phyloP scores from a whole-genome alignment of 495 filamentous ascomycete genomes.

The Penicillium maclennaniae region DNA sequence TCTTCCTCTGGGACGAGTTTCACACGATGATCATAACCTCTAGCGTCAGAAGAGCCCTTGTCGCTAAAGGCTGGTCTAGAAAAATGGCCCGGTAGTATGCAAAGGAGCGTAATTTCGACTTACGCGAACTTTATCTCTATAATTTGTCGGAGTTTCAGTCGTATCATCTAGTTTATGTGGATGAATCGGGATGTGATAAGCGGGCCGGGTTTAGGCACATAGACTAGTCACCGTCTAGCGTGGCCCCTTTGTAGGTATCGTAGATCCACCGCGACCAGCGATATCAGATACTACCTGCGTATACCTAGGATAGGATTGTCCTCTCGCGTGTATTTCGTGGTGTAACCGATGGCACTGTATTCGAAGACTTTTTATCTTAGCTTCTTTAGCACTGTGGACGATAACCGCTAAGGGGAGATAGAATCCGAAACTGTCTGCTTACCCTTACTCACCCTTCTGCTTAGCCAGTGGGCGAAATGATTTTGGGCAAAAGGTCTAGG shows the following conservation, averaged over 20 bases:
- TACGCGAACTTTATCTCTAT: not conserved
- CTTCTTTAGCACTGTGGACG: conserved; percentile 8
- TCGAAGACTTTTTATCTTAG: conserved; percentile 36
- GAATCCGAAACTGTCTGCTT: no score
- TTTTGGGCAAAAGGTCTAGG: no score
- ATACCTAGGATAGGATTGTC: conserved; percentile 30
- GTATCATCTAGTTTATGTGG: not conserved
- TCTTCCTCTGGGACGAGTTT: conserved; percentile 18
- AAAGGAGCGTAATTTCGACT: not conserved
- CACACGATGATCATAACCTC: not conserved
- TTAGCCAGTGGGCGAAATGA: no score
- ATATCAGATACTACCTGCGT: conserved; percentile 35
- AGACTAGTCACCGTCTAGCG: not conserved
- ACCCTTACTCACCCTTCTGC: no score
- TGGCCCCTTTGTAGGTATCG: not conserved
- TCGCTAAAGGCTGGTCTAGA: conserved; percentile 5
- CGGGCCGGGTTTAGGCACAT: not conserved
- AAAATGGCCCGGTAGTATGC: conserved; percentile 5
- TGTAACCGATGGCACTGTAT: conserved; percentile 27
- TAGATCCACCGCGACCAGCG: conserved; percentile 22
- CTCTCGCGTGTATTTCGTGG: no score
- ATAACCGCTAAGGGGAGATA: no score
- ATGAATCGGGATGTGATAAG: not conserved
- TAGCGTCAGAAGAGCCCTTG: conserved; percentile 6
- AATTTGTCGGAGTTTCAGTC: not conserved